Evolutionary conservation across 148 eudicot species (phyloP), one percentile per base, ranked within the genome.

Genomic region (Euryodendron excelsum): DNA sequence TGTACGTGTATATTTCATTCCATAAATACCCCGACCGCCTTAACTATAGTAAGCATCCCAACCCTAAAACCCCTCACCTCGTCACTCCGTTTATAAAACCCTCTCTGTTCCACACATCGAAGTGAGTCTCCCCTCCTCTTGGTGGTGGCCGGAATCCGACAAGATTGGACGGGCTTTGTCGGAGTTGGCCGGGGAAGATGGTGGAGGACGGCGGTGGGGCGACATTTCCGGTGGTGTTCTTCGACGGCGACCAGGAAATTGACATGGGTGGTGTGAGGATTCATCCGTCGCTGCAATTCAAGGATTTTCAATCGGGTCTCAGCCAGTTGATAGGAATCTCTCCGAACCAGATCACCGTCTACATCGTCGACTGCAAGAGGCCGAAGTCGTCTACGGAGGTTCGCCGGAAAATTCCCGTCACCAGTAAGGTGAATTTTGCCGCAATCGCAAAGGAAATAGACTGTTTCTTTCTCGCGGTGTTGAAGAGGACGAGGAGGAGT

Each of bases 281-380:
- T 2, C 50, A 79, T 13, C 82, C 92, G 3, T 64, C 84, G 33
- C 77, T 88, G 70, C 74, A 82, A 6, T 91, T 84, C 90, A 90
- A 93, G 81, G 14, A 67, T 2, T 91, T 93, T 52, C 95, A 88
- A 80, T 69, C 82, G 2, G 74, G 86, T 9, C 48, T 93, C 21
- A 81, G 89, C 65, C 78, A 84, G 10, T 84, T 66, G 84, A 88
- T 93, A 82, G 88, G 93, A 0, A 87, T 90, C 33, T 93, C 98
- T 0, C 93, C 92, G 1, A 91, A 90, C 67, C 93, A 91, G 50
- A 86, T 93, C 80, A 88, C 98, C 12, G 89, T 84, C 33, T 93
- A 91, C 79, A 83, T 91, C 74, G 89, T 90, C 55, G 89, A 89
- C 62, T 37, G 74, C 33, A 65, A 31, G 21, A 83, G 3, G 13